These are phyloP conservation scores for Stemphylium vesicarium DNA, from an alignment of 2,329 filamentous ascomycete genomes.

Conservation along the genomic window DNA sequence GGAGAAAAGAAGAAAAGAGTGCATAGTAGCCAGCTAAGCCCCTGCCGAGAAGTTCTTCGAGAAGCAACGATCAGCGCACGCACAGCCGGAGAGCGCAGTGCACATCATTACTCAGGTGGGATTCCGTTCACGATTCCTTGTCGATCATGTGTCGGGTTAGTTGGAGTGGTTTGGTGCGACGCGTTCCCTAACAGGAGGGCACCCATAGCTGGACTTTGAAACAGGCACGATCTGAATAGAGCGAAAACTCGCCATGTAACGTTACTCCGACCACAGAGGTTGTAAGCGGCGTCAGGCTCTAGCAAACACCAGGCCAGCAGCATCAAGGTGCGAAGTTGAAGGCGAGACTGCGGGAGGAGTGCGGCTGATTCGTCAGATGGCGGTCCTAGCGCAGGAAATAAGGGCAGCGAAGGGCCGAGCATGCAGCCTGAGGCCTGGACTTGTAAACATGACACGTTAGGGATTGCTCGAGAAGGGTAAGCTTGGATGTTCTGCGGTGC, in stretches of 20 bases:
- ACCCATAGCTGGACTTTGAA: slow-evolving; percentile 1
- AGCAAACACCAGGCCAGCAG: slow-evolving; percentile 5
- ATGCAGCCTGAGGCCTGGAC: slow-evolving; percentile 12
- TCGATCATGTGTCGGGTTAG: slow-evolving; percentile 13
- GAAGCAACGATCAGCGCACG: slow-evolving; percentile 7
- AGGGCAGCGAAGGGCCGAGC: slow-evolving; percentile 14
- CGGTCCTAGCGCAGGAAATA: slow-evolving; percentile 13
- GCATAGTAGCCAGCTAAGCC: not conserved
- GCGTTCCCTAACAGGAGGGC: slow-evolving; percentile 1
- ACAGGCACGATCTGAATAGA: not conserved
- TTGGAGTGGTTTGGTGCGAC: slow-evolving; percentile 7
- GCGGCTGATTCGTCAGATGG: slow-evolving; percentile 14
- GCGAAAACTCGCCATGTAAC: slow-evolving; percentile 17
- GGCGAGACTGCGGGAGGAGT: slow-evolving; percentile 3
- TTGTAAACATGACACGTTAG: slow-evolving; percentile 14
- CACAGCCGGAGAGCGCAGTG: not conserved
- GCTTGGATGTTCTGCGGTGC: not conserved
- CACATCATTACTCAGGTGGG: slow-evolving; percentile 15
- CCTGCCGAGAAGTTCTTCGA: not conserved
- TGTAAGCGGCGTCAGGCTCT: not conserved
- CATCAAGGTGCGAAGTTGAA: not conserved
- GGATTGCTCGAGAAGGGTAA: slow-evolving; percentile 1
- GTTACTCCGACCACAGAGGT: slow-evolving; percentile 10
- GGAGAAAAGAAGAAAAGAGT: not conserved
- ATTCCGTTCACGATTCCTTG: slow-evolving; percentile 7